Evolutionary conservation across 768 basidiomycete genomes (phyloP).

Genomic region (Strobilomyces confusus): DNA sequence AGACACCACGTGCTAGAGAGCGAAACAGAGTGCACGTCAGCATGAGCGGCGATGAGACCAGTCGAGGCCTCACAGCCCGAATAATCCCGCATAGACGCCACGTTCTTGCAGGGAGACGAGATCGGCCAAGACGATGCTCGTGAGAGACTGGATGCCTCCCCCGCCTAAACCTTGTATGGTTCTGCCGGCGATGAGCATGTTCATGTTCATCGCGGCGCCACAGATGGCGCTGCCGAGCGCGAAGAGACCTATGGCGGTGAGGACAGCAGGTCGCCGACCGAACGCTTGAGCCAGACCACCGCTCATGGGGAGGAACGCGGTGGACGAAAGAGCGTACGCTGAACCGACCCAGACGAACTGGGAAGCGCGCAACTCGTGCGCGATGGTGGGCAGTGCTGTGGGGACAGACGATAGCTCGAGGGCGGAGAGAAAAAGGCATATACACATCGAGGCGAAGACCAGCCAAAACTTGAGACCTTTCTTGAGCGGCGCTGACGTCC

Average conservation of each 20-base stretch:
- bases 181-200: constrained; percentile 22
- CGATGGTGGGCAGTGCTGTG: constrained; percentile 35
- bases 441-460: constrained; percentile 25
- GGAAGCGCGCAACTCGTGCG: constrained; percentile 21
- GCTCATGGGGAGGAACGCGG: constrained; percentile 36
- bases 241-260: constrained; percentile 25
- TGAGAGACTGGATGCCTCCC: constrained; percentile 33
- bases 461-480: constrained; percentile 26
- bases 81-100: constrained; percentile 33
- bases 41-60: not conserved
- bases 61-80: constrained; percentile 10
- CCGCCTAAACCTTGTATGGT: constrained; percentile 35
- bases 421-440: constrained; percentile 25
- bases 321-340: constrained; percentile 34
- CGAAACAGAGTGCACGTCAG: not conserved
- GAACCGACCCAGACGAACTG: constrained; percentile 38
- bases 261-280: constrained; percentile 28
- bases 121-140: constrained; percentile 41
- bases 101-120: constrained; percentile 41
- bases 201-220: constrained; percentile 24
- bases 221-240: constrained; percentile 36
- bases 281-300: constrained; percentile 31
- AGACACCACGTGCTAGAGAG: constrained; percentile 31
- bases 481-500: not conserved
- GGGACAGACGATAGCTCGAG: constrained; percentile 26